Evolutionary conservation across 306 rosid species (phyloP), one percentile per base, ranked within the genome.

Genomic region (Lathyrus aphaca): DNA sequence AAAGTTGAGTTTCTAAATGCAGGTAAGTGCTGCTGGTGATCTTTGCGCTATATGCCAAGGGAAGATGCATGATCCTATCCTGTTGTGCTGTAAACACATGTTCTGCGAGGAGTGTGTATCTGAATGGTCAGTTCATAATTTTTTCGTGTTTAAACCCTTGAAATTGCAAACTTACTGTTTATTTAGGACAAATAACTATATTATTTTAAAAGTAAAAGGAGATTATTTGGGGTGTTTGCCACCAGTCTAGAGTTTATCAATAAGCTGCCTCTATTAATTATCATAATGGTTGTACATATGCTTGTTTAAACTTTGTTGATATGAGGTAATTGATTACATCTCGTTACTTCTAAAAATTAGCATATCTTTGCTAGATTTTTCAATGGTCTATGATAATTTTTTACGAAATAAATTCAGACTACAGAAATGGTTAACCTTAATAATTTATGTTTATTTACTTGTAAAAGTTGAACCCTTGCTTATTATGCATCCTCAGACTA

Each of bases 31-130:
- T 10, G 91, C 86, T 7, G 96, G 97, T 65, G 97, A 94, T 77
- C 84, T 87, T 40, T 93, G 98, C 71, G 94, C 97, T 75, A 90
- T 94, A 77, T 94, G 97, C 86, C 98, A 90, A 79, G 97, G 88
- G 91, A 94, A 88, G 88, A 87, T 88, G 85, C 88, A 75, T 65
- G 82, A 83, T 77, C 98, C 98, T 17, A 81, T 90, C 73, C 79
- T 87, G 59, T 84, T 94, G 75, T 77, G 89, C 65, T 94, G 98
- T 75, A 90, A 90, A 58, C 98, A 90, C 77, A 82, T 94, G 74
- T 94, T 94, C 82, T 94, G 98, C 10, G 98, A 94, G 76, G 96
- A 94, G 64, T 90, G 98, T 78, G 96, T 90, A 49, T 88, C 95
- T 1, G 96, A 90, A 81, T 94, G 98, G 98, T 94, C 49, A 90